Base-by-base conservation (phyloP, 2,329 filamentous ascomycete species). In the Cladosporium phlei region DNA sequence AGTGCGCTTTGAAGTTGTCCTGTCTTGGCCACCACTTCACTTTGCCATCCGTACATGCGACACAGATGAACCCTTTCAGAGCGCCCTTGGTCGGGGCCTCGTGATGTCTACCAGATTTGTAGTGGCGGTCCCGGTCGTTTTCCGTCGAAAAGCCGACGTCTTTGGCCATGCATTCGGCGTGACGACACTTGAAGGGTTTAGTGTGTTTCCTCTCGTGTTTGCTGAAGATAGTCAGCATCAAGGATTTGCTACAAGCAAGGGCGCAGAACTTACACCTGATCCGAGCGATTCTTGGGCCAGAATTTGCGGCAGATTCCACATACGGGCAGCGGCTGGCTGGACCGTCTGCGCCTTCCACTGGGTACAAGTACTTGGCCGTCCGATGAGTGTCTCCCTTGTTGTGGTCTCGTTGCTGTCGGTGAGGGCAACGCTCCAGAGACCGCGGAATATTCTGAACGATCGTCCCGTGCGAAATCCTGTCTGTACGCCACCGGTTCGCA, bases 1-100 rank as follows among this genome's bases (percentile, higher is more conserved):
- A 74, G 61, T 96, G 90, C 27, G 84, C 80, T 51, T 83, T 83
- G 64, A 95, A 95, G 59, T 96, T 96, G 65, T 96, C 90, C 40
- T 83, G 72, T 17, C 90, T 79, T 1, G 85, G 84, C 87, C 87
- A 95, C 27, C 75, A 69, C 62, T 94, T 95, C 1, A 70, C 70
- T 51, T 73, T 82, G 19, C 71, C 76, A 19, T 68, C 71, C 40
- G 72, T 73, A 60, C 86, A 93, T 47, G 73, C 75, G 53, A 76
- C 87, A 29, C 71, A 71, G 50, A 75, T 75, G 34, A 56, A 63
- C 22, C 60, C 60, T 32, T 44, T 45, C 16, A 69, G 71, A 0
- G 67, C 69, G 7, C 73, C 73, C 2, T 70, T 68, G 20, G 58
- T 62, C 49, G 66, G 69, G 29, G 57, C 68, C 42, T 74, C 68